Percentiles rank a stretch among this genome's conserved stretches.
Conservation (phyloP, 306 rosid genomes). For the Fragaria iinumae region DNA sequence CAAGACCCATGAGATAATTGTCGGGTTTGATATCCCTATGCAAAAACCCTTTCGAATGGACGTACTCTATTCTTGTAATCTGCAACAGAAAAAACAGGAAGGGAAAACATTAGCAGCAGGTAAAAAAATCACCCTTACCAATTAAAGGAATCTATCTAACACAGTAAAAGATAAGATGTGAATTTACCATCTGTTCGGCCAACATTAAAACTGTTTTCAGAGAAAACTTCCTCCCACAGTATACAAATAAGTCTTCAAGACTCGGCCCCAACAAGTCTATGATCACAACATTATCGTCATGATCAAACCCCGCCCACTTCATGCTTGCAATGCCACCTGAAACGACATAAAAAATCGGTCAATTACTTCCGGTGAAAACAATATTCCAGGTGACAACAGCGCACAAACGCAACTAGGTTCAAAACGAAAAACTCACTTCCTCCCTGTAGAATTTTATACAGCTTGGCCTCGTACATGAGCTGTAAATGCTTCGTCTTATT, state of each 20-base stretch:
- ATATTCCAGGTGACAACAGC: not conserved
- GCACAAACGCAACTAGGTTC: not conserved
- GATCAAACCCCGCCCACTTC: constrained; percentile 36
- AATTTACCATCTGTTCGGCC: constrained; percentile 40
- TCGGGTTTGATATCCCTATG: constrained; percentile 97
- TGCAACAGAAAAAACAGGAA: constrained; percentile 21
- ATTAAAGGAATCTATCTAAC: not conserved
- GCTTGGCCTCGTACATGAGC: constrained; percentile 64
- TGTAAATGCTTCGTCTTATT: constrained; percentile 67
- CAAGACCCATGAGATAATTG: constrained; percentile 89
- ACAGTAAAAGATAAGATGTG: not conserved
- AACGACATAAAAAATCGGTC: not conserved
- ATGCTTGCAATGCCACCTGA: constrained; percentile 22
- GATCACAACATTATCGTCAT: constrained; percentile 34
- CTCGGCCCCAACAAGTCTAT: constrained; percentile 41
- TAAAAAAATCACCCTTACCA: not conserved
- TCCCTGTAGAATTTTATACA: constrained; percentile 57
- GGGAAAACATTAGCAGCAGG: not conserved
- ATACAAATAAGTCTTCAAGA: constrained; percentile 37
- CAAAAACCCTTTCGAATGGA: constrained; percentile 69
- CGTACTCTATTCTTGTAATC: constrained; percentile 58
- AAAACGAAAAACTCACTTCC: constrained; percentile 37
- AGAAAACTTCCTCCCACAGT: constrained; percentile 38
- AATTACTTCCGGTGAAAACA: not conserved
- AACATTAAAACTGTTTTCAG: constrained; percentile 39